A percentile compares a stretch with the other conserved stretches of the same genome.
Evolutionary conservation across 2,329 filamentous ascomycete genomes (phyloP).

Genomic region (Phoma sp.): DNA sequence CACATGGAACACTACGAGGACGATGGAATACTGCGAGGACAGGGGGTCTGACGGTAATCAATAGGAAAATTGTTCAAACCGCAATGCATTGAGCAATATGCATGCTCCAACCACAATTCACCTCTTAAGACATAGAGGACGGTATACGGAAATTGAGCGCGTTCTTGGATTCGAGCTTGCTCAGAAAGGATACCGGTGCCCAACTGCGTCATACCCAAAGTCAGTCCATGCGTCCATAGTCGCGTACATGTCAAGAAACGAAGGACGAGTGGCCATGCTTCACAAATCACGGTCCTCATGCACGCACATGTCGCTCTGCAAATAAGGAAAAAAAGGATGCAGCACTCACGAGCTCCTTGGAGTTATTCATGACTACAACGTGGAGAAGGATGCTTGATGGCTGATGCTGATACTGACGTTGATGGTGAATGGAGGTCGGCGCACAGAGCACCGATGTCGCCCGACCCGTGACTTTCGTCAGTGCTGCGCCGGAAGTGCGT

Average conservation of each 20-base stretch:
- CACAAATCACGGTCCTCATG: background rate
- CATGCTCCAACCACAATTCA: background rate
- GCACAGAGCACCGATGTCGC: constrained; percentile 9
- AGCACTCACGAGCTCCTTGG: background rate
- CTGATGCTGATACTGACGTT: background rate
- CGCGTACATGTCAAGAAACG: background rate
- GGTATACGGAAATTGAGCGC: background rate
- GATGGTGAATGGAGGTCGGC: constrained; percentile 1
- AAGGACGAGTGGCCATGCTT: background rate
- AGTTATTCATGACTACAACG: background rate
- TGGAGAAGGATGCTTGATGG: background rate
- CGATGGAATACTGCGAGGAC: background rate
- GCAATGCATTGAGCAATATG: no score
- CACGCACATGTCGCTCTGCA: no score
- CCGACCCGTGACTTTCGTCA: constrained; percentile 27
- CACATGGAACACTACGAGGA: background rate
- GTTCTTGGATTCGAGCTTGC: background rate
- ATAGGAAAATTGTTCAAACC: no score
- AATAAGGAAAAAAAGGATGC: no score
- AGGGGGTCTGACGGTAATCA: no score
- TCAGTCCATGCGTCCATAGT: no score
- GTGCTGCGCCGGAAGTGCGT: constrained; percentile 20
- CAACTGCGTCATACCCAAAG: background rate
- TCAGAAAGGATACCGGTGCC: background rate
- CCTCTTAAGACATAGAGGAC: background rate